Percentiles rank a stretch among this genome's conserved stretches.
These are phyloP conservation scores for Trichoderma semiorbis DNA, from an alignment of 2,329 filamentous ascomycete genomes.

Conservation along the genomic window DNA sequence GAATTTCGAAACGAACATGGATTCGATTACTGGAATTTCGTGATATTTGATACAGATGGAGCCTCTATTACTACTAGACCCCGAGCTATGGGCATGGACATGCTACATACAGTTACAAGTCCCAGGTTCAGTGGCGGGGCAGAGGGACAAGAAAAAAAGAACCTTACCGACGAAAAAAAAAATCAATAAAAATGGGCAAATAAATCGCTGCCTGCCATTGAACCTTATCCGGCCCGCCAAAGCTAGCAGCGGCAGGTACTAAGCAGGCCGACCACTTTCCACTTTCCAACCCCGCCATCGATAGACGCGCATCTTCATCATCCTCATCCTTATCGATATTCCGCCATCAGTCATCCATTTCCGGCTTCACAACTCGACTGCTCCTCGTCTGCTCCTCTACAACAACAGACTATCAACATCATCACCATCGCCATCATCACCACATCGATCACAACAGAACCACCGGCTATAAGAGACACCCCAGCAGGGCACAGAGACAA, in stretches of 20 bases:
- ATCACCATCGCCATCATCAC: neutral
- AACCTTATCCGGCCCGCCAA: neutral
- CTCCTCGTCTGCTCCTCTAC: neutral
- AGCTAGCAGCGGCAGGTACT: neutral
- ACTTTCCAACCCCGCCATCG: conserved; percentile 7
- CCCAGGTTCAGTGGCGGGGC: neutral
- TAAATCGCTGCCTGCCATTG: neutral
- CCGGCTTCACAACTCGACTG: neutral
- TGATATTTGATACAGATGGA: neutral
- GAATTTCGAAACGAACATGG: neutral
- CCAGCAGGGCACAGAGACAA: neutral
- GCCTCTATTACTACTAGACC: neutral
- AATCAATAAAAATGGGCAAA: neutral
- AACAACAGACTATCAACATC: neutral
- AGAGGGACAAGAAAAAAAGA: neutral
- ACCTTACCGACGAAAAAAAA: neutral
- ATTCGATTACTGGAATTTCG: neutral
- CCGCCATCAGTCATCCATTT: neutral
- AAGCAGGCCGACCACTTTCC: neutral
- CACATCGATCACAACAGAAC: neutral
- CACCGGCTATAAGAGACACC: neutral
- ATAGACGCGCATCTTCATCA: neutral
- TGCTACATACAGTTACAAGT: neutral
- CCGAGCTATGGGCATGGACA: neutral
- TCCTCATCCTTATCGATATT: neutral